phyloP scores from a whole-genome alignment of 495 filamentous ascomycete species.

The Podospora bellae-mahoneyi region DNA sequence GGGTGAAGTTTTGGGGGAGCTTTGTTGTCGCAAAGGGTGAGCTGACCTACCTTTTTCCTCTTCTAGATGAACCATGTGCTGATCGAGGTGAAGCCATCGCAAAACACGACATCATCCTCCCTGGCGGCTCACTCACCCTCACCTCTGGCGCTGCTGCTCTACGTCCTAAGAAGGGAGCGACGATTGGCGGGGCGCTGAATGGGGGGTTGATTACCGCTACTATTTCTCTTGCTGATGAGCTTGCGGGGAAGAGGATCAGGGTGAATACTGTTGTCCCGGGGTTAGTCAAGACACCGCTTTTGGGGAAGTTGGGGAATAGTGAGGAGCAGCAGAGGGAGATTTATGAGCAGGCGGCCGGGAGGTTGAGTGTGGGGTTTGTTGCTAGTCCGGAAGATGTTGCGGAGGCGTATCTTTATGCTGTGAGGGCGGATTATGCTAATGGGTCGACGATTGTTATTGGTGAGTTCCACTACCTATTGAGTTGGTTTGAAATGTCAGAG shows the following conservation, averaged over 20 bases:
- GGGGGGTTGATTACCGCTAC: conserved; percentile 40
- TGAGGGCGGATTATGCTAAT: conserved; percentile 53
- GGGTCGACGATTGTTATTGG: conserved; percentile 44
- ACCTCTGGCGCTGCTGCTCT: conserved; percentile 46
- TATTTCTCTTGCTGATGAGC: conserved; percentile 49
- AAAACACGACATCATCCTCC: conserved; percentile 40
- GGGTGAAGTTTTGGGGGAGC: conserved; percentile 47
- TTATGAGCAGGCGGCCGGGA: conserved; percentile 28
- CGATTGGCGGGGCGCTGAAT: conserved; percentile 36
- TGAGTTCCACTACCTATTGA: background rate
- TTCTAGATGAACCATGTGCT: background rate
- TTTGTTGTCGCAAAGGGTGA: conserved; percentile 38
- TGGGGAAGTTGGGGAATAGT: conserved; percentile 34
- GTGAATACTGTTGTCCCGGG: conserved; percentile 57
- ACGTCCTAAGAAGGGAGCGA: conserved; percentile 40
- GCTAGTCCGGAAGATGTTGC: conserved; percentile 53
- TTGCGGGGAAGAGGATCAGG: conserved; percentile 46
- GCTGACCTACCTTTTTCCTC: conserved; percentile 6
- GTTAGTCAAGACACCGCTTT: conserved; percentile 50
- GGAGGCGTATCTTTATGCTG: conserved; percentile 56
- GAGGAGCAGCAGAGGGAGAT: conserved; percentile 34
- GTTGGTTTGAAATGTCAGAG: no score
- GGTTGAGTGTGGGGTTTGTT: conserved; percentile 43
- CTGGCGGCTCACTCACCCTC: conserved; percentile 50
- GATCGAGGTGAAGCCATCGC: conserved; percentile 25